These are phyloP conservation scores for Tephrocybe sp. DNA, from an alignment of 768 basidiomycete species.

Conservation along the genomic window DNA sequence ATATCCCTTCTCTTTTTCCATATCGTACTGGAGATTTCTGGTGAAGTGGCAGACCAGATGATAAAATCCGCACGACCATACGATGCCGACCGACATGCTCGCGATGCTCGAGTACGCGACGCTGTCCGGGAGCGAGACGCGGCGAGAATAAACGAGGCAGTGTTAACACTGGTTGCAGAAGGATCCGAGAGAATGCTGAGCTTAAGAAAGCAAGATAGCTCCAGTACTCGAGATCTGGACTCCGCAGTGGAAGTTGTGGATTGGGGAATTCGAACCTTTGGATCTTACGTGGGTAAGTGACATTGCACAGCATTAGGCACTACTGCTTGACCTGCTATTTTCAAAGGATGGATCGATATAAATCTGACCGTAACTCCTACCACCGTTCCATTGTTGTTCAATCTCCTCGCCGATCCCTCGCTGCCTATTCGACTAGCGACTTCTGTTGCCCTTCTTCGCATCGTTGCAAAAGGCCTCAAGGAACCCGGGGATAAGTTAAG, in stretches of 20 bases:
- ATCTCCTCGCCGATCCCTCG: slow-evolving; percentile 73
- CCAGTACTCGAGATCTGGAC: slow-evolving; percentile 51
- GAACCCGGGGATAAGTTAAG: slow-evolving; percentile 88
- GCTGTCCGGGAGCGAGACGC: slow-evolving; percentile 90
- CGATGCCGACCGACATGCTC: slow-evolving; percentile 64
- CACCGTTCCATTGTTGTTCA: slow-evolving; percentile 83
- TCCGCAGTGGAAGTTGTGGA: slow-evolving; percentile 78
- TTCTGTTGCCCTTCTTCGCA: slow-evolving; percentile 72
- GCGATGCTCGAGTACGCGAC: slow-evolving; percentile 86
- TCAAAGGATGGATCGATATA: slow-evolving; percentile 94
- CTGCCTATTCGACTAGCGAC: slow-evolving; percentile 82
- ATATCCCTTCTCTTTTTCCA: slow-evolving; percentile 89
- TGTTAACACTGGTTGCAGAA: slow-evolving; percentile 79
- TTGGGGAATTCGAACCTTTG: slow-evolving; percentile 89
- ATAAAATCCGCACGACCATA: slow-evolving; percentile 84
- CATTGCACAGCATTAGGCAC: not conserved
- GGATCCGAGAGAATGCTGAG: slow-evolving; percentile 55
- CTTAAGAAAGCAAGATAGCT: slow-evolving; percentile 45
- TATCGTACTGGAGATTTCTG: slow-evolving; percentile 90
- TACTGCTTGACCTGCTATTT: not conserved
- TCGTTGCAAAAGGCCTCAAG: slow-evolving; percentile 91
- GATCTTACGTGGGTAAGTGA: slow-evolving; percentile 87
- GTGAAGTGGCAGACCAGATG: slow-evolving; percentile 95
- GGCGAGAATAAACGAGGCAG: slow-evolving; percentile 78
- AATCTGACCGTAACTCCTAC: slow-evolving; percentile 90